phyloP scores from a whole-genome alignment of 2,329 filamentous ascomycete species.

The Fusarium bulbicola region DNA sequence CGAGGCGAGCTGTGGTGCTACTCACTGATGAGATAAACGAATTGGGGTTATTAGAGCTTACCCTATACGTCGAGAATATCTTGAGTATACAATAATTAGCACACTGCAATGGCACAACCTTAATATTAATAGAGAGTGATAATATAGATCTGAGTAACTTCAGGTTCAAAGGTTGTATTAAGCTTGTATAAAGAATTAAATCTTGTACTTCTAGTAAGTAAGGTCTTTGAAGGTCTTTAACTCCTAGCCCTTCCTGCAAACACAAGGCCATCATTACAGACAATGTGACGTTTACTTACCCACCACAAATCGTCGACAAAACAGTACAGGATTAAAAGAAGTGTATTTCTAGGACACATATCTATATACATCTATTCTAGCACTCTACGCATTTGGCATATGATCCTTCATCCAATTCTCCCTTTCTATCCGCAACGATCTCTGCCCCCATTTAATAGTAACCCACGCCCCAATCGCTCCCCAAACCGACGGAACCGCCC shows the following conservation, averaged over 20 bases:
- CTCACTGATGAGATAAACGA: background rate
- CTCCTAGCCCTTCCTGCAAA: fast-evolving
- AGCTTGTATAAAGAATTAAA: too few species aligned
- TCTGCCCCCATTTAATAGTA: constrained; percentile 30
- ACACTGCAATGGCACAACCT: fast-evolving
- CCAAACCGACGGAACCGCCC: constrained; percentile 23
- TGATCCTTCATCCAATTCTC: constrained; percentile 17
- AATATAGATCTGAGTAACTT: too few species aligned
- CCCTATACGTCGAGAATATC: background rate
- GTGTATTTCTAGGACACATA: background rate
- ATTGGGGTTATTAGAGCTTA: background rate
- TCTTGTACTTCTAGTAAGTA: fast-evolving
- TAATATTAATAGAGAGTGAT: fast-evolving
- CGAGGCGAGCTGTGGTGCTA: background rate
- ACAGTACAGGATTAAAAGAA: too few species aligned
- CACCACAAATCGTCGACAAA: fast-evolving
- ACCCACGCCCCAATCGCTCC: constrained; percentile 14
- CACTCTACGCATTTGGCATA: background rate
- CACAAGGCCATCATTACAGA: fast-evolving
- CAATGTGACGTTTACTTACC: fast-evolving
- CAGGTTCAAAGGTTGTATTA: fast-evolving
- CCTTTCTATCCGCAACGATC: constrained; percentile 23
- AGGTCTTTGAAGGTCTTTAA: too few species aligned
- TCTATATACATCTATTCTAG: background rate
- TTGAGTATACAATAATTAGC: fast-evolving